phyloP scores from a whole-genome alignment of 805 yeast species.

The Zygoascus ofunaensis region DNA sequence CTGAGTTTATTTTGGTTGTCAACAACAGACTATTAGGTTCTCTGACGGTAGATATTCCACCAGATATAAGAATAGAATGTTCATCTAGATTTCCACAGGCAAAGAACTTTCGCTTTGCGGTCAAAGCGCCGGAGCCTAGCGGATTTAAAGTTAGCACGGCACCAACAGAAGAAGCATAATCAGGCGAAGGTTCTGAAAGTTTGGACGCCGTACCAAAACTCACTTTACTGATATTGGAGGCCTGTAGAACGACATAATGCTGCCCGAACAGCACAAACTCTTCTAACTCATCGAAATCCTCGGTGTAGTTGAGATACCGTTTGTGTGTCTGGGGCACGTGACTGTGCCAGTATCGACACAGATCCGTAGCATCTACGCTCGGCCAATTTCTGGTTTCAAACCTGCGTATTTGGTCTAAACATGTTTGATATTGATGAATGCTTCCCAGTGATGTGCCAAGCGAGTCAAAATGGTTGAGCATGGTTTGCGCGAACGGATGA shows the following conservation, averaged over 20 bases:
- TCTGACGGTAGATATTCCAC: slow-evolving; percentile 28
- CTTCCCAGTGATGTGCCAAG: slow-evolving; percentile 62
- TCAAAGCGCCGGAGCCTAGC: background rate
- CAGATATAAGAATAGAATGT: slow-evolving; percentile 23
- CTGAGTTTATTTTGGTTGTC: background rate
- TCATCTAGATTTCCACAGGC: slow-evolving; percentile 25
- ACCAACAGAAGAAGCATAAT: background rate
- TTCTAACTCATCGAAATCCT: slow-evolving; percentile 77
- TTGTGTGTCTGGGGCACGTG: slow-evolving; percentile 35
- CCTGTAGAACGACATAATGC: slow-evolving; percentile 63
- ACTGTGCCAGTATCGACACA: slow-evolving; percentile 50
- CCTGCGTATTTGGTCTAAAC: slow-evolving; percentile 41
- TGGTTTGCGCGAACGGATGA: slow-evolving; percentile 65
- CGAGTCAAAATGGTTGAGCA: slow-evolving; percentile 62
- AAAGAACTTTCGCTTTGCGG: slow-evolving; percentile 34
- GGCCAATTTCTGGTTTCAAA: slow-evolving; percentile 41
- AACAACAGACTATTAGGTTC: slow-evolving; percentile 8
- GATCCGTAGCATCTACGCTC: slow-evolving; percentile 33
- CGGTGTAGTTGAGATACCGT: slow-evolving; percentile 39
- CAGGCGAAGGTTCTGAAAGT: background rate
- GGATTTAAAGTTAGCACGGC: background rate
- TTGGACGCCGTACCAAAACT: background rate
- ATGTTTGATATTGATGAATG: slow-evolving; percentile 46
- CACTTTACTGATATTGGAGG: slow-evolving; percentile 28
- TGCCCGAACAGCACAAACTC: slow-evolving; percentile 69